Percentiles rank a stretch among this genome's conserved stretches.
Conservation (phyloP, 345 rosid genomes). For the Syzygium jambos region DNA sequence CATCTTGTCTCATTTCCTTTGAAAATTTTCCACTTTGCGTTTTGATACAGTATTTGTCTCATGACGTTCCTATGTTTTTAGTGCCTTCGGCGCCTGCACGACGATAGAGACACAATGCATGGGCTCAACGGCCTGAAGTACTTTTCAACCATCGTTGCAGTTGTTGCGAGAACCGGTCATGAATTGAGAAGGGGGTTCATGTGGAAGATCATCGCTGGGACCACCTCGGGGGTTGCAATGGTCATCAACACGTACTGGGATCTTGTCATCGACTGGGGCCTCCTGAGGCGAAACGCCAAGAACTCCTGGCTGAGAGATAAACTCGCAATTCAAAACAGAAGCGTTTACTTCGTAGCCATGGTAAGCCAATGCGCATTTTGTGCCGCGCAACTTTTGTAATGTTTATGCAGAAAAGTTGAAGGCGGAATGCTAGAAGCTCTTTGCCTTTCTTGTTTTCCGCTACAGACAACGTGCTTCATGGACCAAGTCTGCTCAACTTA, state of each 20-base stretch:
- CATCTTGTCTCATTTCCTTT: no score
- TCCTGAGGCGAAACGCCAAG: constrained; percentile 39
- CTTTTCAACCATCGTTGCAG: constrained; percentile 51
- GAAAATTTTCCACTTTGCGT: no score
- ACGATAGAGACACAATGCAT: constrained; percentile 40
- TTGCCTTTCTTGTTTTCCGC: background rate
- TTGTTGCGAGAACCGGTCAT: constrained; percentile 33
- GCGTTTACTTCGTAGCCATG: constrained; percentile 67
- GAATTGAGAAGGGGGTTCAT: constrained; percentile 15
- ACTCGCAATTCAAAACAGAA: constrained; percentile 39
- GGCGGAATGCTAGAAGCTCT: background rate
- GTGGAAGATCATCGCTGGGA: constrained; percentile 42
- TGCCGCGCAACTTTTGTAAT: background rate
- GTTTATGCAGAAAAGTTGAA: background rate
- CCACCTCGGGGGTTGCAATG: constrained; percentile 48
- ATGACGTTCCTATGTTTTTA: background rate
- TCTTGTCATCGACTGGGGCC: constrained; percentile 75
- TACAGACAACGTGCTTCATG: background rate
- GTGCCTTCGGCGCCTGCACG: constrained; percentile 57
- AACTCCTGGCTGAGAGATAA: constrained; percentile 86
- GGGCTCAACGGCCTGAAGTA: constrained; percentile 48
- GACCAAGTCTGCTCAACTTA: background rate
- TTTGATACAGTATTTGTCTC: background rate
- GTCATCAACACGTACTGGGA: constrained; percentile 59
- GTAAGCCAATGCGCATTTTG: constrained; percentile 16